A percentile compares a stretch with the other conserved stretches of the same genome.
These are phyloP conservation scores for Syzygium grande DNA, from an alignment of 345 rosid species.

Conservation along the genomic window DNA sequence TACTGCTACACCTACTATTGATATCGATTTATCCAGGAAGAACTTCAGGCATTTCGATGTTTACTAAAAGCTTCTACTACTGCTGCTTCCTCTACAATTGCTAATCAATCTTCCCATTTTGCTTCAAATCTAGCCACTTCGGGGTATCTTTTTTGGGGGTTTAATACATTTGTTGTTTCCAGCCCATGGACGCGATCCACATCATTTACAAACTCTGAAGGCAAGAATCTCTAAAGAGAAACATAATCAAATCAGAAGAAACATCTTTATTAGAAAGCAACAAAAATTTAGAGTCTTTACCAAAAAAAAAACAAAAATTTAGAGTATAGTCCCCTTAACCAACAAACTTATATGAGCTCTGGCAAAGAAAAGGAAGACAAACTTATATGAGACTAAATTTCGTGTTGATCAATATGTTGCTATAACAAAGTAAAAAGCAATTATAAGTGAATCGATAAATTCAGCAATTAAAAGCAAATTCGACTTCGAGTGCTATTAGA, in stretches of 20 bases:
- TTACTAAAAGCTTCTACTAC: too few relatives aligned
- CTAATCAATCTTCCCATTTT: too few relatives aligned
- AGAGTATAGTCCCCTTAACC: not conserved
- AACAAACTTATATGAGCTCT: not conserved
- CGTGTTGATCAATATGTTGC: not conserved
- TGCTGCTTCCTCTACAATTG: too few relatives aligned
- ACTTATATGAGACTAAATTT: not conserved
- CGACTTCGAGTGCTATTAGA: not conserved
- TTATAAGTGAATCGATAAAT: not conserved
- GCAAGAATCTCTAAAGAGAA: not conserved
- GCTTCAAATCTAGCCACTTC: too few relatives aligned
- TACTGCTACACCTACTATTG: too few relatives aligned
- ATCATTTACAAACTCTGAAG: constrained; percentile 1
- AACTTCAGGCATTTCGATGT: too few relatives aligned
- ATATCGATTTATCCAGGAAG: too few relatives aligned
- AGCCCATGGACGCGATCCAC: not conserved
- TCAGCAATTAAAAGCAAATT: not conserved
- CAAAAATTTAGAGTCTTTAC: not conserved
- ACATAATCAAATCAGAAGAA: not conserved
- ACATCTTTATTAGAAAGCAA: not conserved
- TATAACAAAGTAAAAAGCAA: not conserved
- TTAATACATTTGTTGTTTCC: too few relatives aligned
- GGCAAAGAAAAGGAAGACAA: not conserved
- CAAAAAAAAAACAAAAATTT: not conserved
- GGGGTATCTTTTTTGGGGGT: too few relatives aligned